Conservation (phyloP, 106 monocot genomes). For the Dioscorea alata region DNA sequence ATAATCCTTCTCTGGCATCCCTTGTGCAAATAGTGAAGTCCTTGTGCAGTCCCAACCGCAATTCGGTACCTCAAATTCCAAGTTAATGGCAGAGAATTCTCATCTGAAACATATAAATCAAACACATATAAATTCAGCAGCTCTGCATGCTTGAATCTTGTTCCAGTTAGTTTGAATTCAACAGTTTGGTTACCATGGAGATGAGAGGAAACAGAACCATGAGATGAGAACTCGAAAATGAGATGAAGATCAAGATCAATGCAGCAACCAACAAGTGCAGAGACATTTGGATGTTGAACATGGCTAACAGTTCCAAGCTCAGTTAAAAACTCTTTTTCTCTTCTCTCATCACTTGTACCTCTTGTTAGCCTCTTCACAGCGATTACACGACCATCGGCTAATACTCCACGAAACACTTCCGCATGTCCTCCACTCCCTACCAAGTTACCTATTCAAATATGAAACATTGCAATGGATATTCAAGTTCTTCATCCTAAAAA, state of each 20-base stretch:
- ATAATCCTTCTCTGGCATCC: conserved; percentile 65
- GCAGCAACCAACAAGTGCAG: conserved; percentile 53
- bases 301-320: conserved; percentile 76
- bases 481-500: too few species aligned
- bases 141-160: background rate
- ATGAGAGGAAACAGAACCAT: conserved; percentile 54
- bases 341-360: conserved; percentile 44
- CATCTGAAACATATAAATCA: conserved; percentile 14
- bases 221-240: conserved; percentile 62
- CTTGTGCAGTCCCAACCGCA: conserved; percentile 39
- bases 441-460: conserved; percentile 44
- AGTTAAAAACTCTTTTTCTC: conserved; percentile 68
- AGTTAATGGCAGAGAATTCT: conserved; percentile 35
- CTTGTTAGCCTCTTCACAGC: conserved; percentile 57
- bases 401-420: conserved; percentile 60
- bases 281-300: conserved; percentile 62
- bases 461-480: background rate
- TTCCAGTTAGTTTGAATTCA: too few species aligned
- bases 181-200: conserved; percentile 40
- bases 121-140: too few species aligned
- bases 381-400: conserved; percentile 36
- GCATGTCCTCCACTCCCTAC: conserved; percentile 72
- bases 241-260: conserved; percentile 54
- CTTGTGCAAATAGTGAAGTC: conserved; percentile 66
- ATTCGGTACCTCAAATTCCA: conserved; percentile 41